Conservation (phyloP, 2,329 filamentous ascomycete genomes). For the Fusarium anguioides region DNA sequence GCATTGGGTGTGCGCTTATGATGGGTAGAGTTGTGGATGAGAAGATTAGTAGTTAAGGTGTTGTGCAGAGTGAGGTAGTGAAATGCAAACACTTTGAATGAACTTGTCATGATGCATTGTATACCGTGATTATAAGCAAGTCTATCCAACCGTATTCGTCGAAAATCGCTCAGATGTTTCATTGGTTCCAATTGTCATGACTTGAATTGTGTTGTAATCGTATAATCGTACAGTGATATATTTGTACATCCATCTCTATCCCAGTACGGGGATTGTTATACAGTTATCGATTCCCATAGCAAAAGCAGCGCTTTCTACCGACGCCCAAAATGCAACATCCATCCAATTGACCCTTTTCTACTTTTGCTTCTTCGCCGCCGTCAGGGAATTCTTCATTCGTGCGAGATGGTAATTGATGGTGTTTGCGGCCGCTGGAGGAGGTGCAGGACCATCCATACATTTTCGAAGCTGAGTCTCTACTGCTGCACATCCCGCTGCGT, state of each 20-base stretch:
- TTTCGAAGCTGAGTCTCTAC: constrained; percentile 70
- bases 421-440: constrained; percentile 63
- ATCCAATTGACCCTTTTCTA: constrained; percentile 26
- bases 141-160: neutral
- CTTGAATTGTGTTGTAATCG: constrained; percentile 34
- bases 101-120: neutral
- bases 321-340: constrained; percentile 35
- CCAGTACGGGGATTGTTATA: constrained; percentile 37
- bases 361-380: constrained; percentile 52
- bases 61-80: constrained; percentile 38
- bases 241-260: constrained; percentile 39
- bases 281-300: constrained; percentile 21
- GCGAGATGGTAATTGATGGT: constrained; percentile 94
- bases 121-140: too few species aligned
- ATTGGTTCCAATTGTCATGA: constrained; percentile 23
- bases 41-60: constrained; percentile 16
- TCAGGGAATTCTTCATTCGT: constrained; percentile 80
- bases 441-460: constrained; percentile 84
- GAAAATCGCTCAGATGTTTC: too few species aligned
- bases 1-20: constrained; percentile 36
- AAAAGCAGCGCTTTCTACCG: constrained; percentile 41
- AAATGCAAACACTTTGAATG: constrained; percentile 45
- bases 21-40: constrained; percentile 32
- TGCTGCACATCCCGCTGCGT: constrained; percentile 66
- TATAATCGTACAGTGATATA: constrained; percentile 45